These are phyloP conservation scores for Ampelocalamus luodianensis DNA, from an alignment of 176 grass and related monocot species.

Conservation along the genomic window DNA sequence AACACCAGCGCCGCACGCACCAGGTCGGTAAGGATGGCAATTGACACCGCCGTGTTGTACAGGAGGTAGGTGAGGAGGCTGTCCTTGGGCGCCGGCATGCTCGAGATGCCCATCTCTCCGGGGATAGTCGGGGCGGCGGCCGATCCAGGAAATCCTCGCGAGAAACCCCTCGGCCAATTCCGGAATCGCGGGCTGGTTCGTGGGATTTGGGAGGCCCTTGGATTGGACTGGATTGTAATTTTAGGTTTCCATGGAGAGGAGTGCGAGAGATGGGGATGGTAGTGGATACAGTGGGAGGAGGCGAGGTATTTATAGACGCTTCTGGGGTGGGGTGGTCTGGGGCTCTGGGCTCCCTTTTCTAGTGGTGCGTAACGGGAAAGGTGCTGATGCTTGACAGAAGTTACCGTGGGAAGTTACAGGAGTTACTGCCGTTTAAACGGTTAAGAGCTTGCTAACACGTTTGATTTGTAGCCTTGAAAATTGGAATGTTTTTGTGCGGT, in stretches of 20 bases:
- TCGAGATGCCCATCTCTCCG: constrained; percentile 75
- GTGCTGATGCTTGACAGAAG: neutral
- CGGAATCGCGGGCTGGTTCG: neutral
- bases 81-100: constrained; percentile 74
- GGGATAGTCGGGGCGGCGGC: neutral
- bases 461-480: neutral
- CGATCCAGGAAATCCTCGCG: neutral
- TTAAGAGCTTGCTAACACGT: neutral
- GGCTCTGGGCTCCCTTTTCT: neutral
- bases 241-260: neutral
- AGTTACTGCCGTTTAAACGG: neutral
- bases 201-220: constrained; percentile 13
- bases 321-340: neutral
- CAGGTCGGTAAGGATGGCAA: constrained; percentile 62
- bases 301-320: constrained; percentile 45
- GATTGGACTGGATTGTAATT: constrained; percentile 38
- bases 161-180: neutral
- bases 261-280: constrained; percentile 13
- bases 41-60: constrained; percentile 64
- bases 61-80: constrained; percentile 64
- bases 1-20: constrained; percentile 50
- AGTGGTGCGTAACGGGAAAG: neutral
- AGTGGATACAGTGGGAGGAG: neutral
- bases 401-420: neutral
- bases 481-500: too few relatives aligned